A percentile compares a stretch with the other conserved stretches of the same genome.
Evolutionary conservation across 2,329 filamentous ascomycete genomes (phyloP).

Genomic region (Verticillium longisporum): DNA sequence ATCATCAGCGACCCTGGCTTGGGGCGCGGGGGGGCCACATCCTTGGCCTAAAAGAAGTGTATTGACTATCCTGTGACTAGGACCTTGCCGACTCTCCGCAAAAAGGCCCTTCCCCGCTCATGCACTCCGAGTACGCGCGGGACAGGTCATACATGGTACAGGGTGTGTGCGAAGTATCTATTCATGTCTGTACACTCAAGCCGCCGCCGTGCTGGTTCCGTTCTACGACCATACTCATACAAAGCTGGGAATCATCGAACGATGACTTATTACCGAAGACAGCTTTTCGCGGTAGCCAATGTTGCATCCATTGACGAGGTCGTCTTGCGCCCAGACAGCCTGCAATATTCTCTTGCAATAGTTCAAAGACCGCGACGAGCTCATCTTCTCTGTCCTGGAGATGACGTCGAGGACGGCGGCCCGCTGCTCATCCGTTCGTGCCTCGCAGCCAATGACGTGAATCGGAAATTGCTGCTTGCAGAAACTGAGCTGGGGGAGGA

Average conservation of each 20-base stretch:
- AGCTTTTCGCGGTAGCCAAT: not conserved
- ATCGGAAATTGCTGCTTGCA: conserved; percentile 16
- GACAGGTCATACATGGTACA: not conserved
- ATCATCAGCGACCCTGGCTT: not conserved
- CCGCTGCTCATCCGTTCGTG: conserved; percentile 14
- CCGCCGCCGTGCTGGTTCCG: not conserved
- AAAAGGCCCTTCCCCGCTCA: not conserved
- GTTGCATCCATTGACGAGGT: conserved; percentile 21
- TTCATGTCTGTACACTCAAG: not conserved
- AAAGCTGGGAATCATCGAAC: not conserved
- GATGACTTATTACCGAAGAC: not conserved
- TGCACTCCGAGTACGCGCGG: not conserved
- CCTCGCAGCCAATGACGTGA: conserved; percentile 17
- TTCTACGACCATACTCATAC: not conserved
- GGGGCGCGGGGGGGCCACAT: not conserved
- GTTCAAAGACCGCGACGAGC: conserved; percentile 18
- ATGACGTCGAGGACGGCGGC: conserved; percentile 16
- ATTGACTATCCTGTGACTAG: not conserved
- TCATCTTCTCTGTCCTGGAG: conserved; percentile 14
- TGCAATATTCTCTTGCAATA: conserved; percentile 17
- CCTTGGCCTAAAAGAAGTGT: not conserved
- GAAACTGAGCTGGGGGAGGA: conserved; percentile 12
- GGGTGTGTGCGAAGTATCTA: not conserved
- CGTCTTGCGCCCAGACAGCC: conserved; percentile 25
- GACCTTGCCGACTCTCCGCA: not conserved